These are phyloP conservation scores for Corylus heterophylla DNA, from an alignment of 306 rosid species.

Conservation along the genomic window DNA sequence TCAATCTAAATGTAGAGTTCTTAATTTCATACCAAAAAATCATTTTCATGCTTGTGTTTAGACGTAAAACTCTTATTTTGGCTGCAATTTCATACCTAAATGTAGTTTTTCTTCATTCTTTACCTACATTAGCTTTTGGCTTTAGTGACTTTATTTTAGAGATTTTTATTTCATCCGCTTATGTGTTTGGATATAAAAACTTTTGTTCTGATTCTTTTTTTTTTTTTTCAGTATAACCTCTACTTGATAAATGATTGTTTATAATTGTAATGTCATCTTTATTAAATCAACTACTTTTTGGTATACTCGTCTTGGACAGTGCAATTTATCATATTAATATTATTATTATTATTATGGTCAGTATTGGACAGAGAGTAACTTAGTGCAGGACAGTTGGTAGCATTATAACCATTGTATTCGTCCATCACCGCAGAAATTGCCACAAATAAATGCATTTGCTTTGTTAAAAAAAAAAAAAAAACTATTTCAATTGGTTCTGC, in stretches of 20 bases:
- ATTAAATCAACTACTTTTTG: background rate
- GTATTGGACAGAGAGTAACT: background rate
- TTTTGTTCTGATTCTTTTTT: background rate
- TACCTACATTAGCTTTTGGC: background rate
- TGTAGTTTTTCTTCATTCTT: too few species aligned
- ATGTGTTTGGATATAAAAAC: background rate
- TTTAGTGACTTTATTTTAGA: background rate
- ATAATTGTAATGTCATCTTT: background rate
- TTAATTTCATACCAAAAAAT: too few species aligned
- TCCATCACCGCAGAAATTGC: background rate
- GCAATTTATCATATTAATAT: background rate
- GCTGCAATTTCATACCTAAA: too few species aligned
- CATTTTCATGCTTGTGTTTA: too few species aligned
- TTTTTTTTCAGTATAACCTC: too few species aligned
- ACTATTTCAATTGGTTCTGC: background rate
- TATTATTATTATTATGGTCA: background rate
- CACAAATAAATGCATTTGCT: background rate
- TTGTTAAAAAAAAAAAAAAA: background rate
- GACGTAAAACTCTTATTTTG: too few species aligned
- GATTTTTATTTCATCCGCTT: background rate
- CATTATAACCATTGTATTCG: background rate
- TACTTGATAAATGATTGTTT: too few species aligned
- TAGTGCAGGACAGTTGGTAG: constrained; percentile 1
- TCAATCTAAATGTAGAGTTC: background rate
- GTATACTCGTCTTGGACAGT: background rate